Percentiles rank a stretch among this genome's conserved stretches.
Conservation (phyloP, 2,329 filamentous ascomycete species). For the Piedraia hortae region DNA sequence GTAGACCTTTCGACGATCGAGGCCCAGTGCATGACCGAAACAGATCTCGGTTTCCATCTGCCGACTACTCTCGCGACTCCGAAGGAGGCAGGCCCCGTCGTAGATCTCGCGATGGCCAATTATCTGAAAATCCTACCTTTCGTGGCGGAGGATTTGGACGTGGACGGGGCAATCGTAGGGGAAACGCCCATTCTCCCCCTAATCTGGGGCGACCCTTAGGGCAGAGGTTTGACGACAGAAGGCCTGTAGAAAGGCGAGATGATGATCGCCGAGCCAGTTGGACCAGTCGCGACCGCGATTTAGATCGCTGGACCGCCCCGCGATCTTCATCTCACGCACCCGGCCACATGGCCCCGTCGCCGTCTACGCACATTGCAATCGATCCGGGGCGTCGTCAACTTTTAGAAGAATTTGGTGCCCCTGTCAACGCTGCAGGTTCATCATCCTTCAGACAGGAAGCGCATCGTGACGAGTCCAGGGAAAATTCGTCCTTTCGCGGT, state of each 20-base stretch:
- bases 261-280: slow-evolving; percentile 15
- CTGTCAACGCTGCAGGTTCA: slow-evolving; percentile 15
- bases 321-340: not conserved
- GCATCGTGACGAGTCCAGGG: slow-evolving; percentile 20
- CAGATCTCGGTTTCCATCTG: slow-evolving; percentile 33
- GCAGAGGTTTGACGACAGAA: slow-evolving; percentile 18
- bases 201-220: slow-evolving; percentile 13
- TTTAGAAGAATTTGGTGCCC: slow-evolving; percentile 9
- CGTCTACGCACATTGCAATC: slow-evolving; percentile 7
- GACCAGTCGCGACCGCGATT: slow-evolving; percentile 15
- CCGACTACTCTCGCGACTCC: slow-evolving; percentile 33
- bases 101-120: slow-evolving; percentile 2
- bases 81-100: slow-evolving; percentile 23
- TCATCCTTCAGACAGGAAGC: slow-evolving; percentile 19
- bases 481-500: no score
- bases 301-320: slow-evolving; percentile 7
- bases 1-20: slow-evolving; percentile 26
- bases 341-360: slow-evolving; percentile 3
- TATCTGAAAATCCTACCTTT: no score
- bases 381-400: slow-evolving; percentile 11
- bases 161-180: slow-evolving; percentile 23
- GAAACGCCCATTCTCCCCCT: slow-evolving; percentile 18
- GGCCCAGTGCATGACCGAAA: slow-evolving; percentile 26
- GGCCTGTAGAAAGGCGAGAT: slow-evolving; percentile 17
- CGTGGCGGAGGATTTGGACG: slow-evolving; percentile 5